Evolutionary conservation across 352 stramenopile species (phyloP).

Genomic region (Albugo laibachii): DNA sequence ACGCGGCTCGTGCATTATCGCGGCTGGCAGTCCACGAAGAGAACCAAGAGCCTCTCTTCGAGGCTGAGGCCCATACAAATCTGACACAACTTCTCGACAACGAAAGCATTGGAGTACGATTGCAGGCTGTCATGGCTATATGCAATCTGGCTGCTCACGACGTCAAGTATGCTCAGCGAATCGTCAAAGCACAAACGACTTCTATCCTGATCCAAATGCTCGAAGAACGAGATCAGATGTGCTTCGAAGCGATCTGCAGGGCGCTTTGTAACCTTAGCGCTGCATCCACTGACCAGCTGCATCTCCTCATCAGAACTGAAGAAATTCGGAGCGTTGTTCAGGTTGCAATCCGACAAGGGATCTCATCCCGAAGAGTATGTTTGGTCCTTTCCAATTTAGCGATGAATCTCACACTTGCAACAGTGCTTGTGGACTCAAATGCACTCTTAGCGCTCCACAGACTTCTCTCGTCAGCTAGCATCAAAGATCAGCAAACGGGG

Average conservation of each 20-base stretch:
- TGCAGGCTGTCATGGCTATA: conserved; percentile 60
- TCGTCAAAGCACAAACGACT: conserved; percentile 61
- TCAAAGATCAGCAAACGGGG: conserved; percentile 82
- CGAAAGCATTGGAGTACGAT: conserved; percentile 40
- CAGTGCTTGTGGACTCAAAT: conserved; percentile 75
- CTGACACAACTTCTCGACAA: conserved; percentile 52
- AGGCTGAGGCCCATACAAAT: conserved; percentile 50
- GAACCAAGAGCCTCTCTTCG: conserved; percentile 77
- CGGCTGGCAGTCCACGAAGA: conserved; percentile 66
- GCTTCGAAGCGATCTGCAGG: conserved; percentile 82
- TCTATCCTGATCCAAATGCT: conserved; percentile 39
- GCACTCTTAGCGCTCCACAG: conserved; percentile 57
- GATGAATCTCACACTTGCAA: conserved; percentile 71
- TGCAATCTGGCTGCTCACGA: conserved; percentile 69
- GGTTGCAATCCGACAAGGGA: conserved; percentile 32
- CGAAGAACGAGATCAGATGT: conserved; percentile 23
- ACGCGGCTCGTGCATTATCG: conserved; percentile 76
- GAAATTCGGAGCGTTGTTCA: conserved; percentile 68
- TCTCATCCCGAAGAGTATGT: conserved; percentile 76
- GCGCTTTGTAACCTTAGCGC: conserved; percentile 89
- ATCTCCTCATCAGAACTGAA: conserved; percentile 63
- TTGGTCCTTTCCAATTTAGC: conserved; percentile 92
- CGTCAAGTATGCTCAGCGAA: conserved; percentile 39
- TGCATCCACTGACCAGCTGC: conserved; percentile 77
- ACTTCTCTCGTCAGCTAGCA: conserved; percentile 57